These are phyloP conservation scores for Melaleuca alternifolia DNA, from an alignment of 345 rosid genomes.

Conservation along the genomic window DNA sequence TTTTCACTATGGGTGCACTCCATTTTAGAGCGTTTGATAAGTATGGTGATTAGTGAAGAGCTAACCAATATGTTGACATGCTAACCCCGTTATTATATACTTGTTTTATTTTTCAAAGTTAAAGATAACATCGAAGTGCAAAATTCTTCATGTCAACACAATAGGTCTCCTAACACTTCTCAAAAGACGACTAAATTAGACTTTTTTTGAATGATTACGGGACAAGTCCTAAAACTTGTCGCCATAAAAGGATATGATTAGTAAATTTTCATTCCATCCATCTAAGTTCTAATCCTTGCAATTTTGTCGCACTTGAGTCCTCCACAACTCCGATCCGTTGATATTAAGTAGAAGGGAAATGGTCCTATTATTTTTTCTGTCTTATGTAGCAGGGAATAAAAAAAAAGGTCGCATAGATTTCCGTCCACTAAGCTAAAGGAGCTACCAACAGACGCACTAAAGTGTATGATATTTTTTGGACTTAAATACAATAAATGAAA, in stretches of 20 bases:
- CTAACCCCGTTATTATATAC: neutral
- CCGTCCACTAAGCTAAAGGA: neutral
- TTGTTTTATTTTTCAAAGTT: neutral
- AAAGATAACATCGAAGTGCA: neutral
- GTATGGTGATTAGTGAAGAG: neutral
- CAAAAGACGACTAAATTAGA: neutral
- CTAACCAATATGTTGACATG: neutral
- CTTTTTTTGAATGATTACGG: neutral
- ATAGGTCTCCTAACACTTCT: neutral
- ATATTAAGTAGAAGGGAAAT: neutral
- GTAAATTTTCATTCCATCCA: neutral
- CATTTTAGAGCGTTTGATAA: neutral
- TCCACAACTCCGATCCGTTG: neutral
- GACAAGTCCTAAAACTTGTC: neutral
- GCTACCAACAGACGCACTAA: neutral
- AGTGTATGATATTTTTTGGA: neutral
- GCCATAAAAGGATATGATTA: neutral
- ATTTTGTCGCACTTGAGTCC: neutral
- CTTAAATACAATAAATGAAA: neutral
- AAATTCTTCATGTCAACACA: neutral
- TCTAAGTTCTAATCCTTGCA: neutral
- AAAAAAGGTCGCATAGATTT: neutral
- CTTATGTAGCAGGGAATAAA: neutral
- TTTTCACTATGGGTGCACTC: neutral
- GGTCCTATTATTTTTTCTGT: neutral